A percentile compares a stretch with the other conserved stretches of the same genome.
phyloP scores from a whole-genome alignment of 169 alveolate genomes.

The Fabrea salina region DNA sequence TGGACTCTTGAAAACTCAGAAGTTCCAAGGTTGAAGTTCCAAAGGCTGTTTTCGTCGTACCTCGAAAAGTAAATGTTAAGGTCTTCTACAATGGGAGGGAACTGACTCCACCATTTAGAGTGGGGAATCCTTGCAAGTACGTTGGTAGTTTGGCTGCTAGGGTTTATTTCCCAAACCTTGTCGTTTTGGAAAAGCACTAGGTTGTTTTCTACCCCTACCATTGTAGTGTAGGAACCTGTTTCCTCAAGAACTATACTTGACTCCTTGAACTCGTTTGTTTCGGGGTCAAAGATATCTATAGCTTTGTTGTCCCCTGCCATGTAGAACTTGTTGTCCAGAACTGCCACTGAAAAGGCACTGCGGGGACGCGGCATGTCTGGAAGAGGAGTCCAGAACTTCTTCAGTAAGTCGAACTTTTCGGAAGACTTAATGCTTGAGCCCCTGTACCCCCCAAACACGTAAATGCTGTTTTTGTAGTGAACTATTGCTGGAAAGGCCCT shows the following conservation, averaged over 20 bases:
- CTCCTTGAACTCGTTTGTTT: not conserved
- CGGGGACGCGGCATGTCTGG: not conserved
- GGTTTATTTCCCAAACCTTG: not conserved
- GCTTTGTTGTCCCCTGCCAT: not conserved
- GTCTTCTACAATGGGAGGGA: not conserved
- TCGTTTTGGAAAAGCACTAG: not conserved
- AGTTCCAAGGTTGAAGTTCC: not conserved
- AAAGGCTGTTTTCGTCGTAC: not conserved
- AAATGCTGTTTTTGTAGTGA: not conserved
- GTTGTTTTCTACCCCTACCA: not conserved
- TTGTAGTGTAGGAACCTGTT: not conserved
- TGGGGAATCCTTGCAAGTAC: not conserved
- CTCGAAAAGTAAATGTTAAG: not conserved
- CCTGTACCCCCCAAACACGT: not conserved
- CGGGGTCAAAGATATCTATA: not conserved
- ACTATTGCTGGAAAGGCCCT: not conserved
- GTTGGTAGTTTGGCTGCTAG: not conserved
- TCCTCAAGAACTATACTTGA: not conserved
- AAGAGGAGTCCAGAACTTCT: not conserved
- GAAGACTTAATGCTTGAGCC: not conserved
- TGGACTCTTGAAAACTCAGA: no score
- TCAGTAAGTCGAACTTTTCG: not conserved
- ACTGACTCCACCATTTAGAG: conserved; percentile 1
- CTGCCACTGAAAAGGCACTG: conserved; percentile 2
- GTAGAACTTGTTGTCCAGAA: not conserved